Evolutionary conservation across 345 rosid species (phyloP).

Genomic region (Limnanthes douglasii): DNA sequence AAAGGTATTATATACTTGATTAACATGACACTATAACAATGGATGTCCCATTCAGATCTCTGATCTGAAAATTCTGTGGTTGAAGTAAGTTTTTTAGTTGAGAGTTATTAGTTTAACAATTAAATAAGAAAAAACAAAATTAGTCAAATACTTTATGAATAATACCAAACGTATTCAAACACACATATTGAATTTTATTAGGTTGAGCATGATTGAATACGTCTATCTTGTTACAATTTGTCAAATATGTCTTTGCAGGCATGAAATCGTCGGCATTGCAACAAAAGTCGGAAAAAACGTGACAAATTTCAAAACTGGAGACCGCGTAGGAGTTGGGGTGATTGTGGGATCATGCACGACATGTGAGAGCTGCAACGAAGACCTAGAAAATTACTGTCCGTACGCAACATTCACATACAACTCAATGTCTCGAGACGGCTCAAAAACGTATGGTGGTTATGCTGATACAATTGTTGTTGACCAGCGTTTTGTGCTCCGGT

Average conservation of each 20-base stretch:
- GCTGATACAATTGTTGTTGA: conserved; percentile 58
- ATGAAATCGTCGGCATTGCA: conserved; percentile 69
- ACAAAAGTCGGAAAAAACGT: conserved; percentile 53
- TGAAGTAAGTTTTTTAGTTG: too few relatives aligned
- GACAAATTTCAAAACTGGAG: conserved; percentile 46
- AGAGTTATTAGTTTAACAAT: too few relatives aligned
- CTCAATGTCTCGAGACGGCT: conserved; percentile 31
- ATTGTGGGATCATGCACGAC: conserved; percentile 54
- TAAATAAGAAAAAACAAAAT: too few relatives aligned
- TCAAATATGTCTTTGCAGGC: conserved; percentile 25
- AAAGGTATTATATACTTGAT: too few relatives aligned
- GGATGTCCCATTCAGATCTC: too few relatives aligned
- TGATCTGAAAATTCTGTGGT: too few relatives aligned
- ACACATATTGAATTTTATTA: not conserved
- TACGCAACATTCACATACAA: conserved; percentile 37
- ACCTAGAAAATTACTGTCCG: conserved; percentile 68
- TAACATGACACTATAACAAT: too few relatives aligned
- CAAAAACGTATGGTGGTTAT: conserved; percentile 62
- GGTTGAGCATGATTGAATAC: too few relatives aligned
- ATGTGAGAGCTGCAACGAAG: conserved; percentile 59
- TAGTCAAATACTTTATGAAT: too few relatives aligned
- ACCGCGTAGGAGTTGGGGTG: conserved; percentile 72
- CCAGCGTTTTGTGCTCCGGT: conserved; percentile 43
- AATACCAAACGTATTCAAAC: not conserved
- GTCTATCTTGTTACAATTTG: not conserved